phyloP scores from a whole-genome alignment of 345 rosid species.

The thale cress (Arabidopsis thaliana) region DNA sequence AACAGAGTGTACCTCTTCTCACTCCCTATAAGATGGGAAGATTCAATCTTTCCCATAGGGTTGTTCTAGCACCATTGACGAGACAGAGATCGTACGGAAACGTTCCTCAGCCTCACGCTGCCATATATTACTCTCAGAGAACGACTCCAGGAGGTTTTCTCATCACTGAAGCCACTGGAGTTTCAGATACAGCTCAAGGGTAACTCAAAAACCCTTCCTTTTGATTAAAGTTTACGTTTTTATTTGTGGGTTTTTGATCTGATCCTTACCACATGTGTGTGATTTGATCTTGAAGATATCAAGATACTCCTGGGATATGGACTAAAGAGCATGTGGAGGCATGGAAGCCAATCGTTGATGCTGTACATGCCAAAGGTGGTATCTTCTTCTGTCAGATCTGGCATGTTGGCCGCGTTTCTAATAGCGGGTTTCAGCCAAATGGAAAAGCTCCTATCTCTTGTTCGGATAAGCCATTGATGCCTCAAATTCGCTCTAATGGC shows the following conservation, averaged over 20 bases:
- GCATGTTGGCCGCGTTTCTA: slow-evolving; percentile 84
- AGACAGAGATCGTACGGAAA: slow-evolving; percentile 60
- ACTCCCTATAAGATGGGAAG: slow-evolving; percentile 44
- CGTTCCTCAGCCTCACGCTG: slow-evolving; percentile 76
- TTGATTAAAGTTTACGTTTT: background rate
- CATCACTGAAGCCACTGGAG: slow-evolving; percentile 65
- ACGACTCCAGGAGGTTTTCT: slow-evolving; percentile 63
- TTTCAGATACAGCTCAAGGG: slow-evolving; percentile 73
- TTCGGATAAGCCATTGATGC: slow-evolving; percentile 59
- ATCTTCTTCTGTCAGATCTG: slow-evolving; percentile 73
- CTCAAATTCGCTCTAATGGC: slow-evolving; percentile 54
- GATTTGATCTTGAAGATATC: slow-evolving; percentile 45
- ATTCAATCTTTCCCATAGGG: slow-evolving; percentile 49
- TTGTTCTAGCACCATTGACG: slow-evolving; percentile 68
- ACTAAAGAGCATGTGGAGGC: slow-evolving; percentile 84
- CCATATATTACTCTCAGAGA: slow-evolving; percentile 75
- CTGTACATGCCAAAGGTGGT: slow-evolving; percentile 83
- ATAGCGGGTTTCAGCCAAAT: slow-evolving; percentile 62
- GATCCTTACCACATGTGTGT: background rate
- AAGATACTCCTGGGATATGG: slow-evolving; percentile 72
- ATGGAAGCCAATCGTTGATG: slow-evolving; percentile 86
- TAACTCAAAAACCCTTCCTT: slow-evolving; percentile 14
- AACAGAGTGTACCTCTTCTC: slow-evolving; percentile 43
- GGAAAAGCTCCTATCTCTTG: slow-evolving; percentile 70
- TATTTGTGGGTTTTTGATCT: slow-evolving; percentile 22